Evolutionary conservation across 140 eudicot species (phyloP).

Genomic region (Ambrosia hybrid): DNA sequence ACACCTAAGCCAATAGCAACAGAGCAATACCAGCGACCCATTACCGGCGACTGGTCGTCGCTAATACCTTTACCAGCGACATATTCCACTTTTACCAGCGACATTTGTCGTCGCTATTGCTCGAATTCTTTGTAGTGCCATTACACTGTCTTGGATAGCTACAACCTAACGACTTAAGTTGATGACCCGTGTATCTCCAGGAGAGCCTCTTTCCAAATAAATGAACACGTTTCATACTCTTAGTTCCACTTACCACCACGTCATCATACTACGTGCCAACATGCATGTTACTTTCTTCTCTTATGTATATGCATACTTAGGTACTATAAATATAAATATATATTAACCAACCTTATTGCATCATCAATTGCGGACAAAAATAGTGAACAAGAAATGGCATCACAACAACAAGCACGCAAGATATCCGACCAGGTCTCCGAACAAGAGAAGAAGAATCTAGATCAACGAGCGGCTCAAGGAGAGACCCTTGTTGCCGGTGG

Average conservation of each 20-base stretch:
- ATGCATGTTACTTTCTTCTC: constrained; percentile 21
- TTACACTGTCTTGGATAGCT: neutral
- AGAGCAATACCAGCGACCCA: no score
- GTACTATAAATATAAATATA: neutral
- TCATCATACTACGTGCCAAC: constrained; percentile 33
- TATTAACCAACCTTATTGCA: neutral
- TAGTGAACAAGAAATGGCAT: constrained; percentile 18
- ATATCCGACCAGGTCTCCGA: constrained; percentile 30
- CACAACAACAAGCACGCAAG: constrained; percentile 28
- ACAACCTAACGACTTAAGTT: constrained; percentile 5
- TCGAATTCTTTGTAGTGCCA: no score
- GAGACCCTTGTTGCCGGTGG: constrained; percentile 72
- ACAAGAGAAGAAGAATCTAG: constrained; percentile 49
- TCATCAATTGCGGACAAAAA: no score
- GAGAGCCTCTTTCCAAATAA: neutral
- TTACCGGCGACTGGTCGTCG: no score
- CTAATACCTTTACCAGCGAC: no score
- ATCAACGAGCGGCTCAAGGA: constrained; percentile 59
- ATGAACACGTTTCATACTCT: neutral
- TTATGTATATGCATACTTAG: neutral
- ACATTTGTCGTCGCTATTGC: no score
- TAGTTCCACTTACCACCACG: constrained; percentile 12
- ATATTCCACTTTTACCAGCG: no score
- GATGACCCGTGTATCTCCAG: constrained; percentile 23
- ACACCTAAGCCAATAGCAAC: no score